Percentiles rank a stretch among this genome's conserved stretches.
phyloP scores from a whole-genome alignment of 208 protist genomes.

The Trypanosoma avium region DNA sequence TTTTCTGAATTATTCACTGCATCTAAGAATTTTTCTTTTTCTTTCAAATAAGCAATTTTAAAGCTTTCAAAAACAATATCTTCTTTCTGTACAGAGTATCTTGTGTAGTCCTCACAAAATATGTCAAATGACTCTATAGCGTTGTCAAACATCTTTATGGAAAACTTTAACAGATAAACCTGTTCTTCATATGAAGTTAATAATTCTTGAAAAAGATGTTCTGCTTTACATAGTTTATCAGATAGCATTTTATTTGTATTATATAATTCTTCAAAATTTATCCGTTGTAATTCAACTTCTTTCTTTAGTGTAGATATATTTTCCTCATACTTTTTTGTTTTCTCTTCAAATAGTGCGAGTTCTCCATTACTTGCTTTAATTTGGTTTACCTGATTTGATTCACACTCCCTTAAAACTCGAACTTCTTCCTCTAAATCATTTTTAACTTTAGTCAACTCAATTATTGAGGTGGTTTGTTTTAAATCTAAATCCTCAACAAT shows the following conservation, averaged over 20 bases:
- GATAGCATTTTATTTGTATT: conserved; percentile 9
- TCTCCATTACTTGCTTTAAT: conserved; percentile 7
- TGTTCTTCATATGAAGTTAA: neutral
- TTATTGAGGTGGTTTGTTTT: neutral
- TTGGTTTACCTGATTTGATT: conserved; percentile 5
- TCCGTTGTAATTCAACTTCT: conserved; percentile 8
- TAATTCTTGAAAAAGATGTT: conserved; percentile 11
- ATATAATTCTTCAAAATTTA: conserved; percentile 1
- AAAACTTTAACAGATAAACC: neutral
- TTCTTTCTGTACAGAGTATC: conserved; percentile 18
- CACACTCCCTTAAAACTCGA: neutral
- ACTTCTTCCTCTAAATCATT: conserved; percentile 1
- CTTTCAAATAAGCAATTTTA: neutral
- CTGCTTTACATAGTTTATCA: conserved; percentile 8
- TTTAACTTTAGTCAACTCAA: neutral
- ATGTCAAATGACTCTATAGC: neutral
- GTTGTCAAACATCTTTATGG: neutral
- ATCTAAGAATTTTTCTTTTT: neutral
- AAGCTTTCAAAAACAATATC: conserved; percentile 6
- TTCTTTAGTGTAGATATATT: conserved; percentile 10
- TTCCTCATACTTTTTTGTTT: conserved; percentile 11
- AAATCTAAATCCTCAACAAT: neutral
- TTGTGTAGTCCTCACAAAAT: conserved; percentile 1
- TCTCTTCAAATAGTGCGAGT: conserved; percentile 1
- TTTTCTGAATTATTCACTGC: conserved; percentile 2